Evolutionary conservation across 495 filamentous ascomycete genomes (phyloP).

Genomic region (Diplogelasinospora grovesii): DNA sequence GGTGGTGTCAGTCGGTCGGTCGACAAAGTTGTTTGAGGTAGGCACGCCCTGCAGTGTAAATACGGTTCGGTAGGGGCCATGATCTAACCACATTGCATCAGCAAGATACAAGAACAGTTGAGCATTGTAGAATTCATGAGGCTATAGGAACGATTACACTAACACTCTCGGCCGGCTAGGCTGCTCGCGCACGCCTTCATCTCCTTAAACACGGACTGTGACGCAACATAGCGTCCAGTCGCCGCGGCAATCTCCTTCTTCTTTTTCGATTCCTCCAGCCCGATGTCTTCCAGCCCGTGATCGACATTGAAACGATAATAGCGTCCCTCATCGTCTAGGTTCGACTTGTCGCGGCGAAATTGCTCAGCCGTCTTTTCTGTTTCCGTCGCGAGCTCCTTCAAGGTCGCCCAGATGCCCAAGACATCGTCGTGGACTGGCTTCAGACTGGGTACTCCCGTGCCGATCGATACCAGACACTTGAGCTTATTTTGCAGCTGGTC

Average conservation of each 20-base stretch:
- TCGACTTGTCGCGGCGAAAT: conserved; percentile 32
- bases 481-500: conserved; percentile 28
- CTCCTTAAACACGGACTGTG: conserved; percentile 31
- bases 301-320: conserved; percentile 44
- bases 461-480: conserved; percentile 41
- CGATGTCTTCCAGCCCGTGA: conserved; percentile 36
- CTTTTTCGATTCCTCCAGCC: conserved; percentile 34
- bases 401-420: conserved; percentile 23
- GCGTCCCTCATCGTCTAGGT: conserved; percentile 26
- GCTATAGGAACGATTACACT: no score
- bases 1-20: no score
- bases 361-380: conserved; percentile 34
- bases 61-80: no score
- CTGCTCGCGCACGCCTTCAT: conserved; percentile 25
- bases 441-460: conserved; percentile 34
- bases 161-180: no score
- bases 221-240: conserved; percentile 34
- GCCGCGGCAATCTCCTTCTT: conserved; percentile 31
- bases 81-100: no score
- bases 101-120: no score
- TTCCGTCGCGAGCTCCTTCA: conserved; percentile 29
- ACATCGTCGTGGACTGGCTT: conserved; percentile 22
- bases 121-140: no score
- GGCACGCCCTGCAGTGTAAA: no score
- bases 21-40: no score